These are phyloP conservation scores for Diospyros kaki DNA, from an alignment of 148 eudicot species.

Conservation along the genomic window DNA sequence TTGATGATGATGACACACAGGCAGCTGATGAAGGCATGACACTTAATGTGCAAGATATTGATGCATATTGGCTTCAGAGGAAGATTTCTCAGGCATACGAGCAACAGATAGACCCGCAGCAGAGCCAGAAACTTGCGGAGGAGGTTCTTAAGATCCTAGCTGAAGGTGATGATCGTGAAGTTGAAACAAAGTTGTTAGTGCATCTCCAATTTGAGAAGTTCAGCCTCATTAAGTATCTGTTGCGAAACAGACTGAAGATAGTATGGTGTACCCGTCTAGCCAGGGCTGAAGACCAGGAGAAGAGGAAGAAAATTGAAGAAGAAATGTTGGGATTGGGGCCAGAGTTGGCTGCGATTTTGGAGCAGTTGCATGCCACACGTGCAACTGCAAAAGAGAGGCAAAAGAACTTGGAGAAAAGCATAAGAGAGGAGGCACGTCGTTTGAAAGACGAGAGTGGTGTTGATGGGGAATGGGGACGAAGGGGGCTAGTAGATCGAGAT, in stretches of 20 bases:
- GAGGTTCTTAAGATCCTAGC: slow-evolving; percentile 55
- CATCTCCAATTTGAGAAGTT: slow-evolving; percentile 59
- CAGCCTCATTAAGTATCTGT: slow-evolving; percentile 50
- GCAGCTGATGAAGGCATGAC: slow-evolving; percentile 48
- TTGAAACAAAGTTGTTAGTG: slow-evolving; percentile 47
- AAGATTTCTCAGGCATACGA: slow-evolving; percentile 61
- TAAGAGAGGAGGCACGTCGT: slow-evolving; percentile 63
- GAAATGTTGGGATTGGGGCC: slow-evolving; percentile 49
- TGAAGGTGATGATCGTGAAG: slow-evolving; percentile 64
- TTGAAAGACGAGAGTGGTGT: slow-evolving; percentile 44
- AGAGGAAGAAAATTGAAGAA: slow-evolving; percentile 54
- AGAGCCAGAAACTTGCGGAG: slow-evolving; percentile 57
- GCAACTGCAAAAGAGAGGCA: slow-evolving; percentile 72
- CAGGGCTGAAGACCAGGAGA: slow-evolving; percentile 58
- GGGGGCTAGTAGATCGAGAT: slow-evolving; percentile 46
- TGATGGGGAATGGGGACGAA: slow-evolving; percentile 34
- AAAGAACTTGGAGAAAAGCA: slow-evolving; percentile 59
- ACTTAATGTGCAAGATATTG: slow-evolving; percentile 62
- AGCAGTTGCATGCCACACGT: slow-evolving; percentile 67
- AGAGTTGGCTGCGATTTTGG: slow-evolving; percentile 49
- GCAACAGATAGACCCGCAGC: slow-evolving; percentile 60
- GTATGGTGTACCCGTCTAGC: slow-evolving; percentile 74
- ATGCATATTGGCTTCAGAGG: slow-evolving; percentile 73
- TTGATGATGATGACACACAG: slow-evolving; percentile 45
- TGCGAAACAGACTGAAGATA: slow-evolving; percentile 50